A percentile compares a stretch with the other conserved stretches of the same genome.
phyloP scores from a whole-genome alignment of 108 stramenopile genomes.

The Hondaea fermentalgiana region DNA sequence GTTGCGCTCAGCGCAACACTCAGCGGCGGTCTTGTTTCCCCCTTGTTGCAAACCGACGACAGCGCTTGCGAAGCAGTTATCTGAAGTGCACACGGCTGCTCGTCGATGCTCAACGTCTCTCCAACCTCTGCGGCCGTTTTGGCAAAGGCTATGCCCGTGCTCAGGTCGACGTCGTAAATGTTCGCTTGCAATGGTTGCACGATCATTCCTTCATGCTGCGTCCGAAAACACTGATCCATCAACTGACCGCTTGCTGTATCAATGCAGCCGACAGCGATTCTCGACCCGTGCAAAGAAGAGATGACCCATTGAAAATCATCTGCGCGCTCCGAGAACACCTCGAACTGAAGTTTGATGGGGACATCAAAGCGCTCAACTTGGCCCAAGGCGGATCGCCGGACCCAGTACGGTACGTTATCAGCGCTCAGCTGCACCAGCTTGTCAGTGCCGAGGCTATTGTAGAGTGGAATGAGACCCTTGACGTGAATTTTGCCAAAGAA shows the following conservation, averaged over 20 bases:
- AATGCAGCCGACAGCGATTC: background rate
- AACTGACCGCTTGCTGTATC: background rate
- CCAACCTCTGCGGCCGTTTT: background rate
- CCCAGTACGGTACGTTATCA: background rate
- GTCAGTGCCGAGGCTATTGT: background rate
- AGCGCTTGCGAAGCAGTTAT: background rate
- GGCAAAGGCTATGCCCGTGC: background rate
- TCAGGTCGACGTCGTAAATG: conserved; percentile 2
- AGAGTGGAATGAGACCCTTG: background rate
- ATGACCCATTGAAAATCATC: background rate
- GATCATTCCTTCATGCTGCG: background rate
- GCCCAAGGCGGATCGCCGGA: background rate
- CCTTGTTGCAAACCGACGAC: too few relatives aligned
- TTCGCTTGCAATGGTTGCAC: background rate
- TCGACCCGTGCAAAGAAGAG: background rate
- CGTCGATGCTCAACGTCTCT: background rate
- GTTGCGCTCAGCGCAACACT: too few relatives aligned
- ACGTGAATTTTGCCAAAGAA: background rate
- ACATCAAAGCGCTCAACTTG: background rate
- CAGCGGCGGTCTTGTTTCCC: too few relatives aligned
- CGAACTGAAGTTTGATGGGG: background rate
- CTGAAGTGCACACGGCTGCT: background rate
- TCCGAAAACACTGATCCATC: background rate
- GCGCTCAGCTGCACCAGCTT: background rate
- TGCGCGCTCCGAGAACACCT: background rate